Evolutionary conservation across 2,329 filamentous ascomycete species (phyloP).

Genomic region (Clarireedia hainanense): DNA sequence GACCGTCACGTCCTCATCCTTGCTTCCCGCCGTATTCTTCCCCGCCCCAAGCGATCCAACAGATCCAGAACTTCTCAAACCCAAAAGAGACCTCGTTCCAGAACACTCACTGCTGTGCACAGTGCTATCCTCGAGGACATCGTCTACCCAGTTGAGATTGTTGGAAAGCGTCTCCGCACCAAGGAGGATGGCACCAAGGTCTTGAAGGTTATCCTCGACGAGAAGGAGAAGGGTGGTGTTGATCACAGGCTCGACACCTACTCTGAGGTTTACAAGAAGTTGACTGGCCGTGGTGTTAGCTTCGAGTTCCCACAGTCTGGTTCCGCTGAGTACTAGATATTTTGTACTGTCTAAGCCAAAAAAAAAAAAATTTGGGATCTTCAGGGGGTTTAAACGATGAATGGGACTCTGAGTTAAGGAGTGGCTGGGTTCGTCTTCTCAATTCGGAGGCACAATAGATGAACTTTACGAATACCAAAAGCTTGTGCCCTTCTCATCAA

Average conservation of each 20-base stretch:
- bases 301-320: constrained; percentile 96
- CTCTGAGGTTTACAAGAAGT: constrained; percentile 96
- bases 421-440: not conserved
- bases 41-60: constrained; percentile 96
- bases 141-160: constrained; percentile 99
- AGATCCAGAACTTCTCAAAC: constrained; percentile 93
- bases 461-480: constrained; percentile 10
- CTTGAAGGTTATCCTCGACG: constrained; percentile 97
- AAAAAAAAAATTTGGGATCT: not conserved
- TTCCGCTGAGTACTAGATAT: constrained; percentile 68
- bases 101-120: constrained; percentile 97
- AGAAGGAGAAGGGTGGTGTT: constrained; percentile 99
- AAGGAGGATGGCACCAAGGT: constrained; percentile 98
- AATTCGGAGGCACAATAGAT: constrained; percentile 8
- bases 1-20: constrained; percentile 99
- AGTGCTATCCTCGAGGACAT: constrained; percentile 96
- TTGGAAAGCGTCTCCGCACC: constrained; percentile 97
- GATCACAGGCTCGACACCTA: constrained; percentile 99
- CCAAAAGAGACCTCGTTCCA: constrained; percentile 97
- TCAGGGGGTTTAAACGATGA: not conserved
- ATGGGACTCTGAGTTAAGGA: not conserved
- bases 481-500: constrained; percentile 8
- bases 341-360: not conserved
- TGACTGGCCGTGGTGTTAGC: constrained; percentile 92
- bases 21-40: constrained; percentile 96